These are phyloP conservation scores for Garcia nutans DNA, from an alignment of 345 rosid genomes.

Conservation along the genomic window DNA sequence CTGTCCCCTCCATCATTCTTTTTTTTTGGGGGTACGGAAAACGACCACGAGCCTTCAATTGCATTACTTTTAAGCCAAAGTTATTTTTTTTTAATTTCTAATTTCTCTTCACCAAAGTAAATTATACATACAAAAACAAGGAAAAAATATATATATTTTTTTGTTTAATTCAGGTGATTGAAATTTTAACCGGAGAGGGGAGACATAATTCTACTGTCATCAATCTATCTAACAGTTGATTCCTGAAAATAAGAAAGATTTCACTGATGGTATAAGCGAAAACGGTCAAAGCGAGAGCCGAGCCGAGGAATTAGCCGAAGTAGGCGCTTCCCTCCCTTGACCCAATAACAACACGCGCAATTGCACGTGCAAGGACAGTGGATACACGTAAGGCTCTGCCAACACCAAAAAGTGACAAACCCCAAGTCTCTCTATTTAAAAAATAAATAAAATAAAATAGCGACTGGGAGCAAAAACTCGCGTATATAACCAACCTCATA, in stretches of 20 bases:
- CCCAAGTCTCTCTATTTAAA: neutral
- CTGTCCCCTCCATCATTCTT: neutral
- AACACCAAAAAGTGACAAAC: neutral
- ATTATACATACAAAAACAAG: too few relatives aligned
- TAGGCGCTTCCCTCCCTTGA: slow-evolving; percentile 44
- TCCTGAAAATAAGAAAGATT: too few relatives aligned
- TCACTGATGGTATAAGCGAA: neutral
- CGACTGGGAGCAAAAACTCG: neutral
- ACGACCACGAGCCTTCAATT: slow-evolving; percentile 2
- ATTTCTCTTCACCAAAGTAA: too few relatives aligned
- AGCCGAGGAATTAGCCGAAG: slow-evolving; percentile 58
- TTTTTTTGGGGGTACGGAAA: neutral
- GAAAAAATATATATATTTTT: too few relatives aligned
- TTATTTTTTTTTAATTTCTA: too few relatives aligned
- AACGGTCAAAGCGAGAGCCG: slow-evolving; percentile 28
- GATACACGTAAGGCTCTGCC: slow-evolving; percentile 31
- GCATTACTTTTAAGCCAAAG: neutral
- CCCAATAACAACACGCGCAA: slow-evolving; percentile 39
- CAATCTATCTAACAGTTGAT: too few relatives aligned
- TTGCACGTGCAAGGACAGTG: slow-evolving; percentile 61
- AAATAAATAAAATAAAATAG: neutral
- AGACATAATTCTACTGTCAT: too few relatives aligned
- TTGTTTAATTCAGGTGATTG: too few relatives aligned
- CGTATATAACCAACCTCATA: slow-evolving; percentile 26
- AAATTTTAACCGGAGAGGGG: too few relatives aligned